phyloP scores from a whole-genome alignment of 495 filamentous ascomycete genomes.

The Neurospora hispaniola region DNA sequence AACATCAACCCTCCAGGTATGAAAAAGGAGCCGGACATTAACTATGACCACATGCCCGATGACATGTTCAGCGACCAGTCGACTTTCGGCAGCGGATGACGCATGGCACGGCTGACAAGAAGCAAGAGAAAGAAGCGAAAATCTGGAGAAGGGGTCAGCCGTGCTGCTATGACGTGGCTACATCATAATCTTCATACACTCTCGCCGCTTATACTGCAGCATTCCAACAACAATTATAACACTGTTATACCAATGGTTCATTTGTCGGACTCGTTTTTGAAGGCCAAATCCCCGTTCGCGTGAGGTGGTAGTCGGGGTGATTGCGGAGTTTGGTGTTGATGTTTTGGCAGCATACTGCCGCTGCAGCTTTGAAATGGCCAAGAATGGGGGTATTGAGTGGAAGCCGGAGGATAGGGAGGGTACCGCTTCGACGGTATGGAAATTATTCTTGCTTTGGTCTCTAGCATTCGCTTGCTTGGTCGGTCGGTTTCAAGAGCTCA shows the following conservation, averaged over 20 bases:
- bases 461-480: not conserved
- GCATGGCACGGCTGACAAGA: not conserved
- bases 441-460: not conserved
- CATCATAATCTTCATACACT: not conserved
- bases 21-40: conserved; percentile 17
- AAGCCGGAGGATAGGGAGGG: not conserved
- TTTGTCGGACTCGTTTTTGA: not conserved
- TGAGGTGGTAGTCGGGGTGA: not conserved
- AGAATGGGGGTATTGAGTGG: not conserved
- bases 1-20: conserved; percentile 6
- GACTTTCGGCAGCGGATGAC: conserved; percentile 6
- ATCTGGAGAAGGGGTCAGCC: not conserved
- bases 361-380: not conserved
- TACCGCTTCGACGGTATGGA: not conserved
- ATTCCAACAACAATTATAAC: not conserved
- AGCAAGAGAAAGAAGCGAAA: not conserved
- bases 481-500: not conserved
- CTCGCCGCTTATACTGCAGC: not conserved
- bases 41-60: conserved; percentile 24
- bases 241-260: not conserved
- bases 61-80: conserved; percentile 15
- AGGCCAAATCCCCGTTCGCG: not conserved
- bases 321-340: not conserved
- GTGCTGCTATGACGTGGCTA: not conserved
- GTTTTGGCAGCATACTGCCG: not conserved